These are phyloP conservation scores for Dalechampia spathulata DNA, from an alignment of 441 rosid genomes.

Conservation along the genomic window DNA sequence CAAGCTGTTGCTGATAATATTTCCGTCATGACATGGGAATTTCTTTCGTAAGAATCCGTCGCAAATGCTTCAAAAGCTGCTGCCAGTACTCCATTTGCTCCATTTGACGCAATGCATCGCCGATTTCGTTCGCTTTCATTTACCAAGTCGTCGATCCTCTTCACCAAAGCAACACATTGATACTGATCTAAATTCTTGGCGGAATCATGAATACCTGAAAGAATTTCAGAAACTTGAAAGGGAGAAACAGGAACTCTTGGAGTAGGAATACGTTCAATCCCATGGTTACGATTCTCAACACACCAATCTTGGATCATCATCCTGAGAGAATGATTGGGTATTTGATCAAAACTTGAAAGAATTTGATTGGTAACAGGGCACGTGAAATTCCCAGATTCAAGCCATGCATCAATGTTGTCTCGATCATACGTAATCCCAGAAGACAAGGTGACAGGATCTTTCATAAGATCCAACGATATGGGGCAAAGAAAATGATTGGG, in stretches of 20 bases:
- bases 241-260: slow-evolving; percentile 40
- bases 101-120: slow-evolving; percentile 22
- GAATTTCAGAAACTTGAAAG: slow-evolving; percentile 23
- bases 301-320: slow-evolving; percentile 59
- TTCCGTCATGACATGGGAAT: slow-evolving; percentile 24
- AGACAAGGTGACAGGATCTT: slow-evolving; percentile 46
- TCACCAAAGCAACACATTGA: slow-evolving; percentile 18
- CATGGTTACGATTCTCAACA: slow-evolving; percentile 29
- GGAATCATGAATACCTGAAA: slow-evolving; percentile 11
- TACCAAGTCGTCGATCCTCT: slow-evolving; percentile 32
- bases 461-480: slow-evolving; percentile 48
- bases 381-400: slow-evolving; percentile 38
- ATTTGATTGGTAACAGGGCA: slow-evolving; percentile 39
- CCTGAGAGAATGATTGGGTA: slow-evolving; percentile 44
- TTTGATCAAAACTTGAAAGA: slow-evolving; percentile 35
- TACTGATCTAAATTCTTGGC: slow-evolving; percentile 15
- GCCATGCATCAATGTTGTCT: slow-evolving; percentile 50
- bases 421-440: slow-evolving; percentile 60
- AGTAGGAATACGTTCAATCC: slow-evolving; percentile 46
- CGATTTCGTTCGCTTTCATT: slow-evolving; percentile 43
- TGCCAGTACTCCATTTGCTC: slow-evolving; percentile 19
- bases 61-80: slow-evolving; percentile 30
- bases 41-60: slow-evolving; percentile 12
- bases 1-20: slow-evolving; percentile 20
- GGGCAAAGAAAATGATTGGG: slow-evolving; percentile 48